Percentiles rank a stretch among this genome's conserved stretches.
phyloP scores from a whole-genome alignment of 2,329 filamentous ascomycete species.

The Pseudopyricularia javanii region DNA sequence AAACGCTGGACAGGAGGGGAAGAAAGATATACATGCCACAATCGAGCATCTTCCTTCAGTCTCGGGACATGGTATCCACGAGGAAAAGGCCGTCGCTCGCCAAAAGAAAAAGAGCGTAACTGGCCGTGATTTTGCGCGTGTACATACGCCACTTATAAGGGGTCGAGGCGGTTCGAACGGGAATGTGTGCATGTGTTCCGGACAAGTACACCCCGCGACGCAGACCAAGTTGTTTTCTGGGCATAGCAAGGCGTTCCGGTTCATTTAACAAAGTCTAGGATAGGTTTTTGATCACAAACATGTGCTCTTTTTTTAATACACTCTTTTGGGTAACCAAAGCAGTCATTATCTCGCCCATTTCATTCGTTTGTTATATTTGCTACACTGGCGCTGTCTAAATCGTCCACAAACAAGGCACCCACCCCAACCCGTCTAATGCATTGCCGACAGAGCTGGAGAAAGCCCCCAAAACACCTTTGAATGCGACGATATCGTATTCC shows the following conservation, averaged over 20 bases:
- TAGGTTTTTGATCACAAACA: not conserved
- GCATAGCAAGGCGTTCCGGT: constrained; percentile 9
- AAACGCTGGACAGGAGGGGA: not conserved
- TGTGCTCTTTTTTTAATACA: not conserved
- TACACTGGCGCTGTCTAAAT: not conserved
- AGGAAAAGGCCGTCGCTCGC: too few species aligned
- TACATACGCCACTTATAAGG: too few species aligned
- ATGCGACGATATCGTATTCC: too few species aligned
- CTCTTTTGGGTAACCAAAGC: not conserved
- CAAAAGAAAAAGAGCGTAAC: too few species aligned
- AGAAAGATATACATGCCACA: too few species aligned
- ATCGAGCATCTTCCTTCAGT: too few species aligned
- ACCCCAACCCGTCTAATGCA: not conserved
- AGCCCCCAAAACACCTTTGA: too few species aligned
- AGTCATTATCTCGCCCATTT: too few species aligned
- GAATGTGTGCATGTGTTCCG: not conserved
- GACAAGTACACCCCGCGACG: not conserved
- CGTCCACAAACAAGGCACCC: not conserved
- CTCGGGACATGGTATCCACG: too few species aligned
- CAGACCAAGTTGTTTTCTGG: not conserved
- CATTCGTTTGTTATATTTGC: not conserved
- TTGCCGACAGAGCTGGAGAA: too few species aligned
- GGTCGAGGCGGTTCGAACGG: too few species aligned
- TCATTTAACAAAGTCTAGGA: not conserved
- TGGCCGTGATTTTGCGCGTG: too few species aligned